Percentiles rank a stretch among this genome's conserved stretches.
phyloP scores from a whole-genome alignment of 208 protist genomes.

The Balamuthia mandrillaris region DNA sequence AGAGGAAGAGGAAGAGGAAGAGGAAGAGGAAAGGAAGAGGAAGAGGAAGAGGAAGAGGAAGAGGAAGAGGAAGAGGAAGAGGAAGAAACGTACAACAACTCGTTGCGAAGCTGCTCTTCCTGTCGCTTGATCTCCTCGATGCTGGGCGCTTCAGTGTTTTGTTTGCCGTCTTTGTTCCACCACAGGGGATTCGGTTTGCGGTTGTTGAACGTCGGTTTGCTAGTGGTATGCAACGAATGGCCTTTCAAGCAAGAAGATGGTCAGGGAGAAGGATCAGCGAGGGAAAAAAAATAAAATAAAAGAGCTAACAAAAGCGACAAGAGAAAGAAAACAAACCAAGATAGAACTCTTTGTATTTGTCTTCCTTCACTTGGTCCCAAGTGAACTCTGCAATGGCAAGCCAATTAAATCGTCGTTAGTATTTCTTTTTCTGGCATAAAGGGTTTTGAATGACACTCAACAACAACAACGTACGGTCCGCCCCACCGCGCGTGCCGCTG shows the following conservation, averaged over 20 bases:
- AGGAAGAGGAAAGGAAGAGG: neutral
- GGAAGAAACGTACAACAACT: neutral
- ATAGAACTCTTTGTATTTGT: constrained; percentile 14
- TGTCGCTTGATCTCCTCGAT: constrained; percentile 3
- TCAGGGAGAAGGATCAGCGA: neutral
- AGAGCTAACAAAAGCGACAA: no score
- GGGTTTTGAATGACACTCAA: neutral
- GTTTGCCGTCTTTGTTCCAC: neutral
- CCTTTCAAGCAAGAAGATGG: neutral
- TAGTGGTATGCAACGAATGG: neutral
- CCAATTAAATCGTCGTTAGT: neutral
- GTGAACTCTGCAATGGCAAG: neutral
- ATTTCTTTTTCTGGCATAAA: neutral
- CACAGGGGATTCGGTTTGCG: neutral
- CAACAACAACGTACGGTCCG: neutral
- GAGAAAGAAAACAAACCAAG: neutral
- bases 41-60: neutral
- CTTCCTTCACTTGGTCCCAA: neutral
- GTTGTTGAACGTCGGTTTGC: constrained; percentile 8
- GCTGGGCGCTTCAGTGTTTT: neutral
- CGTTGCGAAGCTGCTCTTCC: neutral
- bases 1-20: neutral
- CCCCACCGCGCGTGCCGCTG: neutral
- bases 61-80: neutral
- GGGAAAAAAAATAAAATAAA: neutral